Evolutionary conservation across 495 filamentous ascomycete species (phyloP), one percentile per base, ranked within the genome.

Genomic region (Trichodelitschia bisporula): DNA sequence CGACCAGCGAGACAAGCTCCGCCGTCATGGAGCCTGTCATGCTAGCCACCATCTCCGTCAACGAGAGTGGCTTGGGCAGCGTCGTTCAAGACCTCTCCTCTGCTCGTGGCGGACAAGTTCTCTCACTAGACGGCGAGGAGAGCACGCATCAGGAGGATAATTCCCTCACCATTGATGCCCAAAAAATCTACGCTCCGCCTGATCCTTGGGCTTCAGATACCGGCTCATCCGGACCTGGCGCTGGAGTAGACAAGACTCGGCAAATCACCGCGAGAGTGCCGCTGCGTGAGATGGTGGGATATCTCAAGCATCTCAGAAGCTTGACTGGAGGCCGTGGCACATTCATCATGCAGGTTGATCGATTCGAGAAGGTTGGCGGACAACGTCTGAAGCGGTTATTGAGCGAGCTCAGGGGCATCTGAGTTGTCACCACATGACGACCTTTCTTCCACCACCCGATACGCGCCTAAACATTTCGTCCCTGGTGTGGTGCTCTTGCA

Each of bases 271-370:
- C 80, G 2, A 66, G 73, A 36, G 82, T 93, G 18, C 89, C 89
- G 25, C 53, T 95, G 33, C 83, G 80, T 48, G 84, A 95, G 50
- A 93, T 95, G 83, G 75, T 93, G 30, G 80, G 84, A 19, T 99
- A 99, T 52, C 51, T 95, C 42, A 80, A 75, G 49, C 77, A 89
- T 48, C 53, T 99, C 44, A 55, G 89, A 24, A 79, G 74, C 47
- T 51, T 90, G 54, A 99, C 83, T 11, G 72, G 69, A 6, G 89
- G 89, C 0, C 60, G 86, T 17, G 89, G 90, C 16, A 77, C 78
- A 3, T 78, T 99, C 49, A 75, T 86, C 17, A 83, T 99, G 79
- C 69, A 60, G 29, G 68, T 89, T 19, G 83, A 91, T 55, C 66
- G 66, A 21, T 99, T 91, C 49, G 83, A 95, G 55, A 64, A 62